Percentiles rank a stretch among this genome's conserved stretches.
These are phyloP conservation scores for Aspergillus nanangensis DNA, from an alignment of 495 filamentous ascomycete genomes.

Conservation along the genomic window DNA sequence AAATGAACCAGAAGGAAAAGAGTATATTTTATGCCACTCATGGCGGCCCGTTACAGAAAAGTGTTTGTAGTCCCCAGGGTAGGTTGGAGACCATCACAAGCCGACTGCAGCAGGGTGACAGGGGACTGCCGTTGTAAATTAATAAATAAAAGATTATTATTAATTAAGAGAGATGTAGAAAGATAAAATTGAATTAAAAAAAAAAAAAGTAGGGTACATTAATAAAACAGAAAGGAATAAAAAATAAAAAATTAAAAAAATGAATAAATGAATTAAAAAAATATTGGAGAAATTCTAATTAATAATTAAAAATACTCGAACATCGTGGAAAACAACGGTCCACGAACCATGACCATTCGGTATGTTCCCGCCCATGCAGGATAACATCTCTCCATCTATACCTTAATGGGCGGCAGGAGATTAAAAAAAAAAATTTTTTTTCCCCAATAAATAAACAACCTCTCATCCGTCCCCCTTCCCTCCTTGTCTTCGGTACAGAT, in stretches of 20 bases:
- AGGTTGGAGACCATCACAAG: conserved; percentile 18
- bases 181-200: conserved; percentile 2
- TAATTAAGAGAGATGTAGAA: neutral
- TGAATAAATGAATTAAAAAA: neutral
- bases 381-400: neutral
- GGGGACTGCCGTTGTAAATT: conserved; percentile 1
- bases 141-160: neutral
- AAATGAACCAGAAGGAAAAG: conserved; percentile 8
- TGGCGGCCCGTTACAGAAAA: conserved; percentile 12
- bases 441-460: neutral
- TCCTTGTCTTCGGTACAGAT: neutral
- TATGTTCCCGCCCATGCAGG: neutral
- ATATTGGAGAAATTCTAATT: neutral
- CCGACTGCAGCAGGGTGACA: conserved; percentile 16
- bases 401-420: neutral
- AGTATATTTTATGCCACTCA: conserved; percentile 11
- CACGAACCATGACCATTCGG: neutral
- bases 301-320: neutral
- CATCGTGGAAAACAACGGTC: neutral
- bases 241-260: too few species aligned
- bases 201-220: conserved; percentile 1
- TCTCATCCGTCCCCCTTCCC: too few species aligned
- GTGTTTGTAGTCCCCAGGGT: conserved; percentile 8
- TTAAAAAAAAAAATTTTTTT: neutral
- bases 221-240: neutral